Evolutionary conservation across 75 land plant genomes (phyloP).

Genomic region (Sequoiadendron giganteum): DNA sequence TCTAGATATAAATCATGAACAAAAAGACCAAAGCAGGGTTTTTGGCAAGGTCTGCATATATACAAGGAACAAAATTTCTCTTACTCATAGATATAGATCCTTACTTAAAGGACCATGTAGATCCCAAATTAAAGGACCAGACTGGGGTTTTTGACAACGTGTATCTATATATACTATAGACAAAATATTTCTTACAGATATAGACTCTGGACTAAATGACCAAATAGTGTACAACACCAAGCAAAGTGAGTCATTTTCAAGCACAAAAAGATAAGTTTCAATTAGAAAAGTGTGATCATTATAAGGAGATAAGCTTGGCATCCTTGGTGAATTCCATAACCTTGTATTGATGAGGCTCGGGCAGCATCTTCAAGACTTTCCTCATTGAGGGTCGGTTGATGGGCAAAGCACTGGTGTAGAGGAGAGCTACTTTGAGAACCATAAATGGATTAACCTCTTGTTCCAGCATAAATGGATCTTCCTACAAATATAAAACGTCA

Average conservation of each 20-base stretch:
- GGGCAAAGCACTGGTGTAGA: slow-evolving; percentile 61
- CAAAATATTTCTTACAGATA: not conserved
- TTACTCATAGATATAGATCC: not conserved
- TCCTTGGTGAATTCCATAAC: not conserved
- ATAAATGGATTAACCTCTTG: too few species aligned
- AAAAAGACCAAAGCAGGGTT: not conserved
- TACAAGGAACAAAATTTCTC: not conserved
- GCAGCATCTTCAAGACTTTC: slow-evolving; percentile 68
- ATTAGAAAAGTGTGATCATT: not conserved
- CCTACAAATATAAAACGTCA: too few species aligned
- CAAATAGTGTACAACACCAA: not conserved
- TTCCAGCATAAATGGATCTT: too few species aligned
- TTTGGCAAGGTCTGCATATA: not conserved
- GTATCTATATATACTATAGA: not conserved
- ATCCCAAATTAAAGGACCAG: not conserved
- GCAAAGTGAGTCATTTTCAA: not conserved
- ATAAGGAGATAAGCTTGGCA: not conserved
- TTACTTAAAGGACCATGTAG: not conserved
- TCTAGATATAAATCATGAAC: not conserved
- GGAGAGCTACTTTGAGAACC: slow-evolving; percentile 61
- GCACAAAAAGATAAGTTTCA: not conserved
- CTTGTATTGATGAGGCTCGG: slow-evolving; percentile 16
- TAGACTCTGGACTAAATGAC: not conserved
- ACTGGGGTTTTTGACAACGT: not conserved
- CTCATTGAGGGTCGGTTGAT: slow-evolving; percentile 78